Percentiles rank a stretch among this genome's conserved stretches.
phyloP scores from a whole-genome alignment of 345 rosid species.

The Moricandia arvensis region DNA sequence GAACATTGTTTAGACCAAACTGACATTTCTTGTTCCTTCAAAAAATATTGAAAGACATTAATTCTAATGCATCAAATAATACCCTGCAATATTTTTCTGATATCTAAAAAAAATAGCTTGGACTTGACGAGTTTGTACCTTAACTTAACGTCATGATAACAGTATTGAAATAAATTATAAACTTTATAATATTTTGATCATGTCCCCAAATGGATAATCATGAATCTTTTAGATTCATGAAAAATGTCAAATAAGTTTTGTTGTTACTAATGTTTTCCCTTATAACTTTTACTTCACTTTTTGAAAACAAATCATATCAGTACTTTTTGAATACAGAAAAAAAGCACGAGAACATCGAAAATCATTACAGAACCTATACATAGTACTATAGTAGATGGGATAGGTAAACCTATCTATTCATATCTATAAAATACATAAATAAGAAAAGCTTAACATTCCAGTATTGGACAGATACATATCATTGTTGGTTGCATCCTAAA shows the following conservation, averaged over 20 bases:
- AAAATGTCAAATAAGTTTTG: neutral
- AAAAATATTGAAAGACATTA: neutral
- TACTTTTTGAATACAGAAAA: neutral
- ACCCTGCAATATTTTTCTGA: neutral
- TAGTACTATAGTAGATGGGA: neutral
- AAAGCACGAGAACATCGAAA: conserved; percentile 8
- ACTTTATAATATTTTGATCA: neutral
- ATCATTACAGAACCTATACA: neutral
- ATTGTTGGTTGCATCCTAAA: neutral
- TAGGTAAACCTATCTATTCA: neutral
- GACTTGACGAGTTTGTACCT: conserved; percentile 2
- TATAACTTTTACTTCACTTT: conserved; percentile 11
- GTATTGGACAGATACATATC: conserved; percentile 1
- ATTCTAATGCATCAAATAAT: neutral
- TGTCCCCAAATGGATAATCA: conserved; percentile 1
- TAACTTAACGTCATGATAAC: neutral
- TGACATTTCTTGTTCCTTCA: neutral
- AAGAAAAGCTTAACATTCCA: conserved; percentile 7
- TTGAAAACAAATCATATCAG: conserved; percentile 16
- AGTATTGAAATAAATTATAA: neutral
- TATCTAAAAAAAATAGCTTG: neutral
- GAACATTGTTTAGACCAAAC: neutral
- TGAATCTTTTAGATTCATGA: neutral
- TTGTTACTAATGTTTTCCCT: conserved; percentile 9
- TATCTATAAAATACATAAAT: neutral